Base-by-base conservation (phyloP, 257 asterid species). In the Solanum clarkiae region DNA sequence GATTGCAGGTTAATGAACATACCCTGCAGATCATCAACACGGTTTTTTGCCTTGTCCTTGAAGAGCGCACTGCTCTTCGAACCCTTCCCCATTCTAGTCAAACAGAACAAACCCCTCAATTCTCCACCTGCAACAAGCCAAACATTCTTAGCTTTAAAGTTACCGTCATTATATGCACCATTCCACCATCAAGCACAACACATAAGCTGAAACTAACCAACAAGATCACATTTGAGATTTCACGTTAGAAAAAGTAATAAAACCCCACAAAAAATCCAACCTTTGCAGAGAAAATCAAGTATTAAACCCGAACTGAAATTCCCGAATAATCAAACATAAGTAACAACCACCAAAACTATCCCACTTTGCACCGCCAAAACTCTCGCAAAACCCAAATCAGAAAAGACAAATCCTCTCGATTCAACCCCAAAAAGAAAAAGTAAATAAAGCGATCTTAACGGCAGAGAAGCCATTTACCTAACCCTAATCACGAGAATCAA, bases 1-100 rank as follows among this genome's bases (percentile, higher is more conserved):
- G 95, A 92, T 81, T 92, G 98, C 84, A 94, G 95, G 91, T 93
- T 93, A 20, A 89, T 90, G 88, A 97, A 92, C 92, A 97, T 91
- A 24, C 98, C 98, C 90, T 94, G 97, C 70, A 97, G 94, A 94
- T 97, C 99, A 86, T 94, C 99, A 40, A 97, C 98, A 0, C 97
- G 98, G 69, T 93, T 93, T 91, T 95, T 97, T 0, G 98, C 99
- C 84, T 93, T 92, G 90, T 95, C 98, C 92, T 95, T 97, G 92
- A 95, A 95, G 91, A 93, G 91, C 86, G 93, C 96, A 82, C 94
- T 93, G 13, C 91, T 93, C 97, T 93, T 95, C 84, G 92, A 90
- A 86, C 91, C 94, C 92, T 94, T 95, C 71, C 93, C 93, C 99
- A 96, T 96, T 89, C 74, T 84, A 84, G 88, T 81, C 86, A 22